These are phyloP conservation scores for Ceratocystis alfenasii DNA, from an alignment of 2,329 filamentous ascomycete genomes.

Conservation along the genomic window DNA sequence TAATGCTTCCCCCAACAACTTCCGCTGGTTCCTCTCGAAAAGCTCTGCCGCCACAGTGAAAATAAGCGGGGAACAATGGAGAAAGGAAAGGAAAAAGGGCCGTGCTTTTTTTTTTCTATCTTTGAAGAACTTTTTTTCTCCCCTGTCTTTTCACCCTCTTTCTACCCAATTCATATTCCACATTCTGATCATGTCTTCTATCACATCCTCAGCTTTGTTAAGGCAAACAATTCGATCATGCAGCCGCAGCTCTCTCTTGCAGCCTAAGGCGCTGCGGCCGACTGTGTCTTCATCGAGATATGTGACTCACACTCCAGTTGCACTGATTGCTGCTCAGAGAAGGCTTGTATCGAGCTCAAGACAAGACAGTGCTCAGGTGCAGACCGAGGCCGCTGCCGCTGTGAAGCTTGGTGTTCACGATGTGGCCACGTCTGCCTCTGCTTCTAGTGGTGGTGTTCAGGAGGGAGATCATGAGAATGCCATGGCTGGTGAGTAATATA, in stretches of 20 bases:
- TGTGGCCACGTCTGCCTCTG: background rate
- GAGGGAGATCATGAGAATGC: constrained; percentile 20
- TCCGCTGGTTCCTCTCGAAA: no score
- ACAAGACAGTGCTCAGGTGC: constrained; percentile 67
- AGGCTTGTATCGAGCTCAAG: constrained; percentile 77
- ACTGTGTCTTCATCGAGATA: constrained; percentile 17
- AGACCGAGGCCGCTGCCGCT: constrained; percentile 66
- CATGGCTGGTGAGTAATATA: constrained; percentile 21
- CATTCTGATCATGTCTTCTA: constrained; percentile 43
- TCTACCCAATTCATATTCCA: constrained; percentile 6
- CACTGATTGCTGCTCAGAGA: constrained; percentile 29
- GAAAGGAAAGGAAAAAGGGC: constrained; percentile 17
- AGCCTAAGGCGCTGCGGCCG: constrained; percentile 23
- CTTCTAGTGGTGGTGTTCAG: constrained; percentile 16
- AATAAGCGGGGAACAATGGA: constrained; percentile 11
- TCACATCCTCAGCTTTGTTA: constrained; percentile 52
- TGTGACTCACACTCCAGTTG: constrained; percentile 9
- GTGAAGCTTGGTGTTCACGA: constrained; percentile 79
- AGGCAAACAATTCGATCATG: constrained; percentile 58
- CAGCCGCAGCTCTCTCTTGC: constrained; percentile 33
- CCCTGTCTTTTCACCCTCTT: constrained; percentile 9
- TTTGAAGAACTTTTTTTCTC: constrained; percentile 17
- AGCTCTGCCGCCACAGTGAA: constrained; percentile 13
- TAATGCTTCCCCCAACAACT: background rate
- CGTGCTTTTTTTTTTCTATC: constrained; percentile 17